Conservation (phyloP, 75 land plant species). For the Cryptomeria japonica region DNA sequence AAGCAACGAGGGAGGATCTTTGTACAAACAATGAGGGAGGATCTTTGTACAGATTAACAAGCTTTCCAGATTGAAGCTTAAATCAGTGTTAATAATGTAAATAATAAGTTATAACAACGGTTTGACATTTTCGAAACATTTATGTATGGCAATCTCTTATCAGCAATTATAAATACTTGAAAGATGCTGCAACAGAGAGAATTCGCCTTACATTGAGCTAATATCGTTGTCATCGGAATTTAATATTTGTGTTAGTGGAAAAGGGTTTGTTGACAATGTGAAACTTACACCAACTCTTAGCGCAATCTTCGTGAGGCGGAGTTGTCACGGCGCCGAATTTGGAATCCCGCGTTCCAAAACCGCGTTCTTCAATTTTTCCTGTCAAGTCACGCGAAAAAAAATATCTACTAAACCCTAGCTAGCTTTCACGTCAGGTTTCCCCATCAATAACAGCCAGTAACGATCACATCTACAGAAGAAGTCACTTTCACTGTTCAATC, state of each 20-base stretch:
- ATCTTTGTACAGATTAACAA: neutral
- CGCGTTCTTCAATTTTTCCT: neutral
- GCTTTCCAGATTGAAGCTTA: neutral
- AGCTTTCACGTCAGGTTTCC: neutral
- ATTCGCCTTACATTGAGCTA: neutral
- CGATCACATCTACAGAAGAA: neutral
- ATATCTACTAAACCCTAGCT: constrained; percentile 1
- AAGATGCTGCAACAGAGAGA: neutral
- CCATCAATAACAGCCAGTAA: neutral
- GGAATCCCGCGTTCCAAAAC: constrained; percentile 13
- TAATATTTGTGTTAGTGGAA: neutral
- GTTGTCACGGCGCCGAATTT: constrained; percentile 6
- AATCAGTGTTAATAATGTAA: neutral
- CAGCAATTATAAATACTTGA: neutral
- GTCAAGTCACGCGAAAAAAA: constrained; percentile 1
- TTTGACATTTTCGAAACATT: neutral
- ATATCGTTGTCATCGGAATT: neutral
- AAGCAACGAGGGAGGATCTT: neutral
- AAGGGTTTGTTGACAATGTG: constrained; percentile 1
- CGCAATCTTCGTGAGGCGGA: constrained; percentile 1
- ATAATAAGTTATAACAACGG: neutral
- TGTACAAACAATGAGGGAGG: neutral
- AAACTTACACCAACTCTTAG: constrained; percentile 7
- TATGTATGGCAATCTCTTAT: neutral
- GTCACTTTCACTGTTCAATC: neutral